Base-by-base conservation (phyloP, 1,139 yeast species). In the Yamadazyma membranifaciens region DNA sequence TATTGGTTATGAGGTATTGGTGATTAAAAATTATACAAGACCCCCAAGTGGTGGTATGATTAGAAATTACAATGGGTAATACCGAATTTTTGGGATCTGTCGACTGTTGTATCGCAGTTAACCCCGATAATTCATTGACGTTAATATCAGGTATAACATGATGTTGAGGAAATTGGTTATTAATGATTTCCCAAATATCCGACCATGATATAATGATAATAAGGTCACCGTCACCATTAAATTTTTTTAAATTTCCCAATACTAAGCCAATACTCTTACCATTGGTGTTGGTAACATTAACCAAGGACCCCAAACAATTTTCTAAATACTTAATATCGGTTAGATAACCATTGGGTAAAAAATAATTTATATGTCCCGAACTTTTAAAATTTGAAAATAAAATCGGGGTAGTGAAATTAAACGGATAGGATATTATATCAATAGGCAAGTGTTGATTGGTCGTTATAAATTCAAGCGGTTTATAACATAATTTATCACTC, bases 271-370 rank as follows among this genome's bases (percentile, higher is more conserved):
- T 29, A 28, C 43, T 27, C 9, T 39, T 31, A 20, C 15, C 14
- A 10, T 14, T 9, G 9, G n/a, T 14, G 9, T 30, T 39, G 26
- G n/a, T 12, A 9, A 6, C 14, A 29, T 1, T 44, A 10, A 67
- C 84, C 2, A 73, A 45, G 0, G 81, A 85, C 1, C 89, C 89
- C n/a, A 71, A 67, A 75, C 79, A 79, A 45, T 83, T 83, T 37
- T 82, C 88, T 42, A 83, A 55, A 50, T 72, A 83, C 47, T 76
- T 69, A 3, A 71, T 56, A 52, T 83, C 91, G 15, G 75, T 60
- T 6, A 82, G 59, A 44, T 67, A 71, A 3, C 64, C 69, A 16
- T 46, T 37, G 3, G 34, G 12, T 16, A 39, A 39, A 12, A 57
- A 52, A 13, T 59, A 68, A 43, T 72, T 71, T 3, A 80, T 49